These are phyloP conservation scores for Dictyostelium capitatum DNA, from an alignment of 78 protist genomes.

Conservation along the genomic window DNA sequence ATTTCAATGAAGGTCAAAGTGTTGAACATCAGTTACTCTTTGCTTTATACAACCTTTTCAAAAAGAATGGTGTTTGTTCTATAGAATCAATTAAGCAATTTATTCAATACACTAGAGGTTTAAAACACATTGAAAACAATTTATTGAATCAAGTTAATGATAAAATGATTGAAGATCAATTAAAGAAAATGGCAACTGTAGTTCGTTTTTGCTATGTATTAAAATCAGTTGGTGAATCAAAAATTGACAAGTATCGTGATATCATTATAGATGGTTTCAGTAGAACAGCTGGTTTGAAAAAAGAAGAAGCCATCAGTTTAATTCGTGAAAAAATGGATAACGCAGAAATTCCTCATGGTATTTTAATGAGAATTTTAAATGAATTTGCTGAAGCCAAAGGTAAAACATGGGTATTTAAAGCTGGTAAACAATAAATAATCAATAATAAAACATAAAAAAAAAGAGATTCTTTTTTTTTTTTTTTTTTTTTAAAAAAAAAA, in stretches of 20 bases:
- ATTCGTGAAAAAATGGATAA: slow-evolving; percentile 5
- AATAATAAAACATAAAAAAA: too few species aligned
- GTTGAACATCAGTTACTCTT: slow-evolving; percentile 57
- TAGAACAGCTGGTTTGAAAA: slow-evolving; percentile 29
- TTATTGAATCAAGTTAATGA: slow-evolving; percentile 4
- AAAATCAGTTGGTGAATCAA: slow-evolving; percentile 43
- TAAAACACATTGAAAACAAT: background rate
- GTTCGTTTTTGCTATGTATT: slow-evolving; percentile 29
- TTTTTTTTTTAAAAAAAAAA: too few species aligned
- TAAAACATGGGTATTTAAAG: slow-evolving; percentile 48
- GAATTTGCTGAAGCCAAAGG: slow-evolving; percentile 38
- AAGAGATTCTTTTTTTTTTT: too few species aligned
- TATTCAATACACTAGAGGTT: background rate
- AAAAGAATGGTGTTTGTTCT: slow-evolving; percentile 42
- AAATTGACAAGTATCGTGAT: slow-evolving; percentile 57
- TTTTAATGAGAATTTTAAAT: background rate
- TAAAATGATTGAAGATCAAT: slow-evolving; percentile 3
- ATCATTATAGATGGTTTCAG: slow-evolving; percentile 43
- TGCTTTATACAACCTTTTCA: slow-evolving; percentile 38
- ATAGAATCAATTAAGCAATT: slow-evolving; percentile 46
- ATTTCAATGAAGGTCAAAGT: slow-evolving; percentile 37
- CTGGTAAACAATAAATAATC: slow-evolving; percentile 21
- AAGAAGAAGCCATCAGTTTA: slow-evolving; percentile 3
- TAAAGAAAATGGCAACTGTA: background rate
- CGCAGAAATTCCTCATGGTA: slow-evolving; percentile 21